Base-by-base conservation (phyloP, 2,329 filamentous ascomycete genomes). In the Chalaropsis ovoidea region DNA sequence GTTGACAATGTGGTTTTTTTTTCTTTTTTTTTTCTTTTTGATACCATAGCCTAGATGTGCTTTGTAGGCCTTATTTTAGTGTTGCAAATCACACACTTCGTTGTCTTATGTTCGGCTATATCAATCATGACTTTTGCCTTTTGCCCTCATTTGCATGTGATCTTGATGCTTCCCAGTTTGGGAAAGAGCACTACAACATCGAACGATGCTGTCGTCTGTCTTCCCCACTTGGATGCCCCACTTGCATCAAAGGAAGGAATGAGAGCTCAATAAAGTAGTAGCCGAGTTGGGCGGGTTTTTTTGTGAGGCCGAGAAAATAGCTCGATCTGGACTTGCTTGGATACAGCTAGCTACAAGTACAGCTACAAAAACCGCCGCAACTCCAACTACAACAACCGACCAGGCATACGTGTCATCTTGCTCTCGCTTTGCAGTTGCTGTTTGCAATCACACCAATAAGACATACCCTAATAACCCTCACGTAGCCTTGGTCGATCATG, bases 371-470 rank as follows among this genome's bases (percentile, higher is more conserved):
- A 31, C 31, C 31, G 6, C 6, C 31, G 6, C 31, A 31, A 31
- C 6, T 6, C 54, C n/a, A n/a, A n/a, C n/a, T n/a, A n/a, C n/a
- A n/a, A n/a, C n/a, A n/a, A n/a, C n/a, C n/a, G n/a, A 3, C 13
- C 35, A 58, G 52, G 27, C 52, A 19, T n/a, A 58, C 52, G 52
- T 58, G 54, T 15, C 54, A 58, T 58, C 47, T 52, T 39, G 3
- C 8, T 39, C 5, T 39, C 4, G 35, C 8, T 39, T 6, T 39
- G 35, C 35, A 39, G 5, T 10, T 39, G 3, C 31, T 35, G 1
- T 39, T 39, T 10, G 35, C 10, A 17, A 13, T 5, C 47, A 27
- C 47, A 15, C 19, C 47, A 22, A 52, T n/a, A 43, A 43, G 3
- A 43, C 24, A 7, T 27, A 4, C n/a, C 27, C 27, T 17, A 6